Evolutionary conservation across 805 yeast genomes (phyloP).

Genomic region (Candida dendrica): DNA sequence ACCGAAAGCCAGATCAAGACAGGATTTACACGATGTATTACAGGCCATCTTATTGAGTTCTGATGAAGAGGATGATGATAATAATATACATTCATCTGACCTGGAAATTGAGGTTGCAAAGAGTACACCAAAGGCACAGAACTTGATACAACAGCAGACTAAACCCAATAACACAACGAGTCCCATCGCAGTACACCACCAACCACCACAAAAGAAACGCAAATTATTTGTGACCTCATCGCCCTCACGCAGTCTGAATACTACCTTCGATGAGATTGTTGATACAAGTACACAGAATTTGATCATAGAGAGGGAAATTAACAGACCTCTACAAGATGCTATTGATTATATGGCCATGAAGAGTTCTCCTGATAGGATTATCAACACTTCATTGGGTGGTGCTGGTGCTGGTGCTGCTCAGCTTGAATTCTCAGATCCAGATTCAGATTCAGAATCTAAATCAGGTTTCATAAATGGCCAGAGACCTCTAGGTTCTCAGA

Average conservation of each 20-base stretch:
- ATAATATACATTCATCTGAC: no score
- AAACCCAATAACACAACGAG: background rate
- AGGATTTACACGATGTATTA: background rate
- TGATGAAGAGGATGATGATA: background rate
- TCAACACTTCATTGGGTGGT: no score
- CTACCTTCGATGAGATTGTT: background rate
- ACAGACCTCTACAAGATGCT: background rate
- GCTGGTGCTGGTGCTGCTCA: no score
- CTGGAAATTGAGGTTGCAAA: no score
- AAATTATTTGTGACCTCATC: background rate
- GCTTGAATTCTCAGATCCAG: no score
- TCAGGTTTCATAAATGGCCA: no score
- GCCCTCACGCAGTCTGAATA: background rate
- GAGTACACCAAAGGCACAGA: no score
- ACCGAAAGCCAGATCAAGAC: no score
- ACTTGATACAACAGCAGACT: no score
- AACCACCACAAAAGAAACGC: background rate
- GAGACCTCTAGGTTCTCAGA: no score
- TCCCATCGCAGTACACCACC: background rate
- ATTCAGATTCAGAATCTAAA: no score
- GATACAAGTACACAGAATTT: background rate
- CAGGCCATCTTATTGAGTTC: background rate
- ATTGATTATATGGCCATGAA: background rate
- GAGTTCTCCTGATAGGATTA: no score
- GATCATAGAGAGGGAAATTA: background rate